Evolutionary conservation across 345 rosid genomes (phyloP).

Genomic region (Sapria himalayana): DNA sequence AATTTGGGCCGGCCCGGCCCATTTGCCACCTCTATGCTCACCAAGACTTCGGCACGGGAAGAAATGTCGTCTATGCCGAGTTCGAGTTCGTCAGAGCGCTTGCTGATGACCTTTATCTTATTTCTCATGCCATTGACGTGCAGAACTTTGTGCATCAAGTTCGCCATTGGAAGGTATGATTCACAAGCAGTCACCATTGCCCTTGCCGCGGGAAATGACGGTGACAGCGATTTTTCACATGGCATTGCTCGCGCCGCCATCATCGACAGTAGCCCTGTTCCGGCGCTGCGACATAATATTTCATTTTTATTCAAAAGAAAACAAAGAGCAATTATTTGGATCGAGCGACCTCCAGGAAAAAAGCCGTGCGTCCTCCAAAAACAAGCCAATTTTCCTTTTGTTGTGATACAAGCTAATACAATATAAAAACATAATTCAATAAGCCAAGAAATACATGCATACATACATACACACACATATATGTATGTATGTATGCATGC

Average conservation of each 20-base stretch:
- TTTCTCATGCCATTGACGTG: constrained; percentile 46
- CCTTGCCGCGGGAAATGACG: constrained; percentile 4
- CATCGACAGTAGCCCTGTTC: constrained; percentile 89
- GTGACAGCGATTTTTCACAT: constrained; percentile 6
- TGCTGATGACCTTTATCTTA: constrained; percentile 32
- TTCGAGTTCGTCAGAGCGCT: constrained; percentile 58
- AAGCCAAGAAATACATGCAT: too few relatives aligned
- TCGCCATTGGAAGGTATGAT: constrained; percentile 88
- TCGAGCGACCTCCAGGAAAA: too few relatives aligned
- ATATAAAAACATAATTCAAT: too few relatives aligned
- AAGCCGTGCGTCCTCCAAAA: too few relatives aligned
- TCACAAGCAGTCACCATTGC: constrained; percentile 68
- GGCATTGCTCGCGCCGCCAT: constrained; percentile 68
- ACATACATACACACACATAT: too few relatives aligned
- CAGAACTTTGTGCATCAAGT: constrained; percentile 68
- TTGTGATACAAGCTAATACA: too few relatives aligned
- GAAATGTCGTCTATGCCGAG: constrained; percentile 45
- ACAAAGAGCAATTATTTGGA: too few relatives aligned
- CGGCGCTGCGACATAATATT: constrained; percentile 70
- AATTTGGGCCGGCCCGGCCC: too few relatives aligned
- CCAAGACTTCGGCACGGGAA: constrained; percentile 63
- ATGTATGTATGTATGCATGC: too few relatives aligned
- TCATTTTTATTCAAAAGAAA: background rate
- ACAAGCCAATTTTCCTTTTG: too few relatives aligned
- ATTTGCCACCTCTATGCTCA: too few relatives aligned